Percentiles rank a stretch among this genome's conserved stretches.
Evolutionary conservation across 2,329 filamentous ascomycete species (phyloP).

Genomic region (Fusarium cicatricum): DNA sequence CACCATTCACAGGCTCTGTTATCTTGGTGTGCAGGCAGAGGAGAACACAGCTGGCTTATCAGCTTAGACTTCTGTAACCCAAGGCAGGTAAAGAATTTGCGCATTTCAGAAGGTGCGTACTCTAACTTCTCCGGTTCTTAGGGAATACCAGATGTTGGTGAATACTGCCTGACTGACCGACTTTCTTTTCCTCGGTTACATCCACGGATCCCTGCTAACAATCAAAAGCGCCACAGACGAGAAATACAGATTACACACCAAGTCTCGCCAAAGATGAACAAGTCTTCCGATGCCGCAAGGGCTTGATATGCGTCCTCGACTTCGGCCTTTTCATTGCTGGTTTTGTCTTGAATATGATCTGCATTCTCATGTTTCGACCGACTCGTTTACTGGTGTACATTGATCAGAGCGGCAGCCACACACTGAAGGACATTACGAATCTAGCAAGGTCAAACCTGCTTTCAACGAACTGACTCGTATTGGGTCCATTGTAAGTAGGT

Average conservation of each 20-base stretch:
- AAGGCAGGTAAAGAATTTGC: too few relatives aligned
- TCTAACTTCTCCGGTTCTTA: too few relatives aligned
- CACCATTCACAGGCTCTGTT: too few relatives aligned
- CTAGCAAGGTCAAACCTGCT: not conserved
- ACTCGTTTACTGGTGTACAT: constrained; percentile 15
- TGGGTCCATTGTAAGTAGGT: constrained; percentile 1
- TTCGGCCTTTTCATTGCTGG: constrained; percentile 9
- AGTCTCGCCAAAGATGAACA: constrained; percentile 2
- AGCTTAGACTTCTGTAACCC: too few relatives aligned
- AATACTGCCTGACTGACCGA: too few relatives aligned
- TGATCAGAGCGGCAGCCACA: constrained; percentile 6
- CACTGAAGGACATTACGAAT: not conserved
- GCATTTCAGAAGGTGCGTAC: too few relatives aligned
- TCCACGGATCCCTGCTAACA: too few relatives aligned
- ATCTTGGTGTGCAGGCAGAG: too few relatives aligned
- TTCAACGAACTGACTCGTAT: not conserved
- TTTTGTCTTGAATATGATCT: constrained; percentile 18
- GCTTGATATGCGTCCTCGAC: not conserved
- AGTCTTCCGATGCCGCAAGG: not conserved
- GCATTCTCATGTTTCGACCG: constrained; percentile 23
- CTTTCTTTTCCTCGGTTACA: too few relatives aligned
- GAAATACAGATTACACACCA: not conserved
- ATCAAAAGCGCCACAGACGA: not conserved
- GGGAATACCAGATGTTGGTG: too few relatives aligned
- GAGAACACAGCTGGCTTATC: too few relatives aligned